These are phyloP conservation scores for Diaporthe helianthi DNA, from an alignment of 2,329 filamentous ascomycete species.

Conservation along the genomic window DNA sequence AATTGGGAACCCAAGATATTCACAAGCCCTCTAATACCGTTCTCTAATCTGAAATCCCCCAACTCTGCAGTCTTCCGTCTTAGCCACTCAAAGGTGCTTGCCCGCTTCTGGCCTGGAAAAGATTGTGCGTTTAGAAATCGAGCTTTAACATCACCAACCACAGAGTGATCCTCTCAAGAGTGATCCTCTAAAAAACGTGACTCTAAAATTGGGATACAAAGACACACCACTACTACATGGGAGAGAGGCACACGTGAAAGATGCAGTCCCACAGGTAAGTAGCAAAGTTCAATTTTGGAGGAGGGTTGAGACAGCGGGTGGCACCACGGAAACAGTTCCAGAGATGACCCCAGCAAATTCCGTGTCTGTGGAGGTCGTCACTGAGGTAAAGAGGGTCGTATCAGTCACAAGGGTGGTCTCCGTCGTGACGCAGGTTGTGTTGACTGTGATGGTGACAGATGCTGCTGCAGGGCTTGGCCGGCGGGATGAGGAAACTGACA, in stretches of 20 bases:
- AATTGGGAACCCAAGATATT: background rate
- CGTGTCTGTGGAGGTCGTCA: constrained; percentile 20
- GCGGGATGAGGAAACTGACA: background rate
- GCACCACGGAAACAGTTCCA: constrained; percentile 3
- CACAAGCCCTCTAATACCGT: background rate
- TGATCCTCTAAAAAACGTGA: no score
- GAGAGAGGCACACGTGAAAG: background rate
- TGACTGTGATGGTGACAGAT: background rate
- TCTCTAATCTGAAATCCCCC: background rate
- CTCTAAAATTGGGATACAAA: background rate
- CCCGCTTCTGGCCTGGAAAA: background rate
- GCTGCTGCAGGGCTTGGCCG: background rate
- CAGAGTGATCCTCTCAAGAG: no score
- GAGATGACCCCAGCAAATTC: background rate
- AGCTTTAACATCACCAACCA: background rate
- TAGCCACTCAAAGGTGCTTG: background rate
- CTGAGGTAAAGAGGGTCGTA: constrained; percentile 8
- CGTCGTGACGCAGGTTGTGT: constrained; percentile 17
- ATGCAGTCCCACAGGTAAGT: background rate
- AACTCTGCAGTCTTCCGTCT: background rate
- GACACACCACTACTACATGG: background rate
- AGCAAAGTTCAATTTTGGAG: background rate
- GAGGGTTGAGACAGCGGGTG: background rate
- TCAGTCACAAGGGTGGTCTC: constrained; percentile 9
- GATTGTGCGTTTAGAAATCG: no score